These are phyloP conservation scores for Penicillium glabrum DNA, from an alignment of 2,329 filamentous ascomycete species.

Conservation along the genomic window DNA sequence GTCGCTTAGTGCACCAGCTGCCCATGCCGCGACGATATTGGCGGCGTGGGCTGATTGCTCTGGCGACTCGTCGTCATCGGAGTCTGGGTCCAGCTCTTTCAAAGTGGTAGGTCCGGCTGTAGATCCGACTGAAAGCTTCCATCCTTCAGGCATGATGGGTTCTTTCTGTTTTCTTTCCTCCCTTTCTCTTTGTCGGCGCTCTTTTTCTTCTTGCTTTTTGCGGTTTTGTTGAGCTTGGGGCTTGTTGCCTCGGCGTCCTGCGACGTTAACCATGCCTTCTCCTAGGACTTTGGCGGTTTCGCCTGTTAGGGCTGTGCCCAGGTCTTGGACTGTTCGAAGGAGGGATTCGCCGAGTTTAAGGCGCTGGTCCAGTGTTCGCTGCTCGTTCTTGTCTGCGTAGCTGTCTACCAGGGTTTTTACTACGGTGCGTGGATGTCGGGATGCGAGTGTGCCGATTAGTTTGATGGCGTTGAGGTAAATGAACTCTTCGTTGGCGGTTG, in stretches of 20 bases:
- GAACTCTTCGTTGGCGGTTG: constrained; percentile 40
- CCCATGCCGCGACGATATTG: constrained; percentile 43
- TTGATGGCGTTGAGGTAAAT: constrained; percentile 47
- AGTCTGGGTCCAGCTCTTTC: constrained; percentile 18
- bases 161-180: constrained; percentile 29
- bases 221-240: constrained; percentile 34
- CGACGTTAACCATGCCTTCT: constrained; percentile 41
- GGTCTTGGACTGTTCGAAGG: constrained; percentile 41
- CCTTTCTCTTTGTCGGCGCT: constrained; percentile 26
- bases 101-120: constrained; percentile 5
- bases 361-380: constrained; percentile 38
- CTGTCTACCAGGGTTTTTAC: constrained; percentile 41
- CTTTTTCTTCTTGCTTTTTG: constrained; percentile 27
- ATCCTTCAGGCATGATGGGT: constrained; percentile 28
- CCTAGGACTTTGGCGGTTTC: constrained; percentile 39
- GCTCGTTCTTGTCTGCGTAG: constrained; percentile 41
- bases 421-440: constrained; percentile 43
- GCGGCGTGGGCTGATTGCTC: constrained; percentile 34
- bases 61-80: constrained; percentile 36
- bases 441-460: constrained; percentile 40
- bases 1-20: constrained; percentile 37
- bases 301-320: constrained; percentile 38
- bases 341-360: constrained; percentile 44
- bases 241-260: constrained; percentile 39
- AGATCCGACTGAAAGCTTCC: constrained; percentile 26